phyloP scores from a whole-genome alignment of 257 asterid species.

The Penstemon barbatus region DNA sequence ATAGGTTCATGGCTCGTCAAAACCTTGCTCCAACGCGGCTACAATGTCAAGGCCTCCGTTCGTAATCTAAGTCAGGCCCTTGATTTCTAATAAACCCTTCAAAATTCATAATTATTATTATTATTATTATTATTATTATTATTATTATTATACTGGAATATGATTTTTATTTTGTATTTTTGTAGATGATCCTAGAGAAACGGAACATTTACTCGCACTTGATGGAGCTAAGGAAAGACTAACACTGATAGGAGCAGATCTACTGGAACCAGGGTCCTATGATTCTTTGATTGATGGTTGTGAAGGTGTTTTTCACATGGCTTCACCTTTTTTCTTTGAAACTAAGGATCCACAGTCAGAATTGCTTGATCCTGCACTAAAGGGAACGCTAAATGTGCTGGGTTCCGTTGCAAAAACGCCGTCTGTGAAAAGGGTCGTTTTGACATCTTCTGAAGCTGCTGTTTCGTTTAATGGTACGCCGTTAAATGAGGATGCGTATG shows the following conservation, averaged over 20 bases:
- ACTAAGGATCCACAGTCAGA: conserved; percentile 54
- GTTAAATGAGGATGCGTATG: conserved; percentile 51
- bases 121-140: too few relatives aligned
- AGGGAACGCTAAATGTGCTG: conserved; percentile 73
- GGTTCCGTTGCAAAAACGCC: conserved; percentile 58
- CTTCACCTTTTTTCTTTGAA: conserved; percentile 55
- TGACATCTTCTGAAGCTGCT: conserved; percentile 71
- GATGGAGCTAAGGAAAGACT: conserved; percentile 75
- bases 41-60: conserved; percentile 51
- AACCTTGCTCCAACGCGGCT: conserved; percentile 50
- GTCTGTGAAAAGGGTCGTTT: conserved; percentile 54
- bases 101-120: too few relatives aligned
- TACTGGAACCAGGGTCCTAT: conserved; percentile 58
- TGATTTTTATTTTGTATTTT: neutral
- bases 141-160: too few relatives aligned
- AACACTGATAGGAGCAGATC: conserved; percentile 49
- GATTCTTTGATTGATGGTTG: conserved; percentile 56
- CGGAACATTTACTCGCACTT: conserved; percentile 47
- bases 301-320: conserved; percentile 63
- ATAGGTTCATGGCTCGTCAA: conserved; percentile 58
- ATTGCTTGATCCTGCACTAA: conserved; percentile 68
- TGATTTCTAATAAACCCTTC: neutral
- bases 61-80: conserved; percentile 25
- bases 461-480: conserved; percentile 50
- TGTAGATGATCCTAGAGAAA: conserved; percentile 53